Evolutionary conservation across 192 early-diverging fungal genomes (phyloP).

Genomic region (Coemansia sp.): DNA sequence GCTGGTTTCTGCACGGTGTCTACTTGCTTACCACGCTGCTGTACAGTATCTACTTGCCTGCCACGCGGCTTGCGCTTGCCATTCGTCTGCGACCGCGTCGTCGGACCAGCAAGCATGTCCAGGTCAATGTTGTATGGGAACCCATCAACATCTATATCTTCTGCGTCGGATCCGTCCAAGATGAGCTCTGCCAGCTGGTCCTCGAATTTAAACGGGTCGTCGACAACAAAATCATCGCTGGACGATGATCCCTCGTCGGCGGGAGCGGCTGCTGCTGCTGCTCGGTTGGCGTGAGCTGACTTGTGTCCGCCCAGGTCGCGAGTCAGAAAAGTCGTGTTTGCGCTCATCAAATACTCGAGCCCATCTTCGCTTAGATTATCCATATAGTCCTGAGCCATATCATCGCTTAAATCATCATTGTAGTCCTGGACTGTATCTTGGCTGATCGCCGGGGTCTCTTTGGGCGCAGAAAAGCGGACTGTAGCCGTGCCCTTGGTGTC

Average conservation of each 20-base stretch:
- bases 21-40: neutral
- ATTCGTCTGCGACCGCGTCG: constrained; percentile 1
- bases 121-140: constrained; percentile 33
- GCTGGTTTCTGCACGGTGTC: neutral
- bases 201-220: constrained; percentile 29
- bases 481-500: constrained; percentile 35
- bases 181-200: constrained; percentile 15
- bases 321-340: constrained; percentile 2
- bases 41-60: neutral
- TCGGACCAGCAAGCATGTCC: constrained; percentile 6
- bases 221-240: constrained; percentile 14
- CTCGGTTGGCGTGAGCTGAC: constrained; percentile 3
- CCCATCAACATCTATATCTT: constrained; percentile 35
- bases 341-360: constrained; percentile 11
- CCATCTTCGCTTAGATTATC: constrained; percentile 31
- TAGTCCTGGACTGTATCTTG: constrained; percentile 25
- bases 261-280: neutral
- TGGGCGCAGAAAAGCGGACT: neutral
- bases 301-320: constrained; percentile 31
- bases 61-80: neutral
- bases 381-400: constrained; percentile 31
- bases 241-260: constrained; percentile 4
- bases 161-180: constrained; percentile 11
- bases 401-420: constrained; percentile 24
- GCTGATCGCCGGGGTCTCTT: constrained; percentile 22